Conservation (phyloP, 2,329 filamentous ascomycete species). For the Trichoderma pleuroti region DNA sequence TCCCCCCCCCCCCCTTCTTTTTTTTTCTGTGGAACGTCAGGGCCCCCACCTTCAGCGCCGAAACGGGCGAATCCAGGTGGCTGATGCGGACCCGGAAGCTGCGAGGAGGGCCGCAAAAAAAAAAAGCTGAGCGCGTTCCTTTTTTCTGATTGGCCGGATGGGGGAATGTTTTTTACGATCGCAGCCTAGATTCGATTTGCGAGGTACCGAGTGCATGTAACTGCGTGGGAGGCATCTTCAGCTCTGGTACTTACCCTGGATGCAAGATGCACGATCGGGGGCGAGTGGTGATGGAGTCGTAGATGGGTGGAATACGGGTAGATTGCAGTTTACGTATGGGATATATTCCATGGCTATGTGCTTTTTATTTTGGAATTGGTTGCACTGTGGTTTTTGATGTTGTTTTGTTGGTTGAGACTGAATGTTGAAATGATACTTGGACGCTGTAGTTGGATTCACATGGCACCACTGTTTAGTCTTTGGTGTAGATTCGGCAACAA, state of each 20-base stretch:
- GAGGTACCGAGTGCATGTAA: background rate
- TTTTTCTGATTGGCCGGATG: slow-evolving; percentile 5
- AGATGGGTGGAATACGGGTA: background rate
- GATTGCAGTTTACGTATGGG: background rate
- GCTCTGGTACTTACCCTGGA: background rate
- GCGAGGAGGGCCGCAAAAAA: background rate
- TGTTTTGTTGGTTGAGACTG: background rate
- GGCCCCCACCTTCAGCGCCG: background rate
- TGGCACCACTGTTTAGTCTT: background rate
- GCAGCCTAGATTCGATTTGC: slow-evolving; percentile 11
- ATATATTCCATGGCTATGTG: background rate
- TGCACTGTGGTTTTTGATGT: background rate
- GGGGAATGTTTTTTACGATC: background rate
- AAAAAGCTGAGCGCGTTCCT: background rate
- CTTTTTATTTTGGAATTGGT: background rate
- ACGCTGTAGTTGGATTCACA: background rate
- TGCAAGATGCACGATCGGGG: background rate
- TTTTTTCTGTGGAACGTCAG: background rate
- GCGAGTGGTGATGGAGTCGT: background rate
- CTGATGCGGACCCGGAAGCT: background rate
- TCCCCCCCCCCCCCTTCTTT: background rate
- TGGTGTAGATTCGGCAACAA: background rate
- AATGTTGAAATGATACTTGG: background rate
- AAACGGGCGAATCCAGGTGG: background rate
- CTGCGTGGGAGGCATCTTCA: background rate